Evolutionary conservation across 2,329 filamentous ascomycete species (phyloP).

Genomic region (Aspergillus sp.): DNA sequence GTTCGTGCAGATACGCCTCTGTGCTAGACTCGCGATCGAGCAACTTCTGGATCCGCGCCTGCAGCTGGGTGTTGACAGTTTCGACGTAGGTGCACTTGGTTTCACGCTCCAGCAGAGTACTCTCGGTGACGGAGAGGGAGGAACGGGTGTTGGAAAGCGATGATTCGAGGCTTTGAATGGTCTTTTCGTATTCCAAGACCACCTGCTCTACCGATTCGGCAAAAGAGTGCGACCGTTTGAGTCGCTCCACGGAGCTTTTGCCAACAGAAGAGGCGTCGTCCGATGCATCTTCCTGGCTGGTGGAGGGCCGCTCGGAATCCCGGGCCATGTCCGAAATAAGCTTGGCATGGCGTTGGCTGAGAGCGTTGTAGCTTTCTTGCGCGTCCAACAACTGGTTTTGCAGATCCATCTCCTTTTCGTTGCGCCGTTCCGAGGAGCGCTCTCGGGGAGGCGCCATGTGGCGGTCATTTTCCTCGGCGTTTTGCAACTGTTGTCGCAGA

Average conservation of each 20-base stretch:
- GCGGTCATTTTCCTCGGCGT: constrained; percentile 63
- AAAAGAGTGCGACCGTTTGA: constrained; percentile 93
- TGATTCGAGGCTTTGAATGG: constrained; percentile 86
- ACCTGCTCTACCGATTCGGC: constrained; percentile 94
- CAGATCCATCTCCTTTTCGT: constrained; percentile 78
- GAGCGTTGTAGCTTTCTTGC: constrained; percentile 88
- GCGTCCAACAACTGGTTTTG: constrained; percentile 89
- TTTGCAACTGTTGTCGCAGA: constrained; percentile 85
- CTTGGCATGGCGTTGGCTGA: constrained; percentile 90
- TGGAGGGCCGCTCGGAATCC: constrained; percentile 56
- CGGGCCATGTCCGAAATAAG: constrained; percentile 89
- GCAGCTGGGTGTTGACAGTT: constrained; percentile 83
- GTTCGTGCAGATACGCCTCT: constrained; percentile 84
- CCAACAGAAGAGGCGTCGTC: constrained; percentile 52
- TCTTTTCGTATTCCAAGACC: constrained; percentile 96
- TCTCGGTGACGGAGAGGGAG: constrained; percentile 77
- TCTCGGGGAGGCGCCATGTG: constrained; percentile 55
- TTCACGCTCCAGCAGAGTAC: constrained; percentile 81
- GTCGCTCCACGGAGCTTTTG: constrained; percentile 74
- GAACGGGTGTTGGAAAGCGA: constrained; percentile 83
- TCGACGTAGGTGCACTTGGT: constrained; percentile 90
- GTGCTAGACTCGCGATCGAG: constrained; percentile 87
- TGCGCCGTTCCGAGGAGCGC: constrained; percentile 65
- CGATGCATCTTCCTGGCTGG: constrained; percentile 35
- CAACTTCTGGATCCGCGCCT: constrained; percentile 83